Conservation (phyloP, 2,329 filamentous ascomycete species). For the Botryotinia convoluta region DNA sequence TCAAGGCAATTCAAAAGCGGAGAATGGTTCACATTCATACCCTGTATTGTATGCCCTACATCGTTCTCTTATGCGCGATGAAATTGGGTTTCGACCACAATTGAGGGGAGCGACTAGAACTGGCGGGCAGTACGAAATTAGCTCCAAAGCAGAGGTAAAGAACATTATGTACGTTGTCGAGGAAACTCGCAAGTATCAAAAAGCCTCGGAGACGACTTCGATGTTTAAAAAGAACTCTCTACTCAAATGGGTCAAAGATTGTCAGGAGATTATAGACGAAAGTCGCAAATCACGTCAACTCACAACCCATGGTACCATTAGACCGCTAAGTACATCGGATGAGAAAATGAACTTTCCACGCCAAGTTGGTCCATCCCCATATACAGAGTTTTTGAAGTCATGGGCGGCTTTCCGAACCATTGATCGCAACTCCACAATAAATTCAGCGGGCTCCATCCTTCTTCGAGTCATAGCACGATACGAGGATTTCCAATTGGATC, state of each 20-base stretch:
- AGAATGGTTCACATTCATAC: conserved; percentile 43
- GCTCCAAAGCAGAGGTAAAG: conserved; percentile 52
- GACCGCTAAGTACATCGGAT: conserved; percentile 36
- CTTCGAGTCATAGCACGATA: conserved; percentile 63
- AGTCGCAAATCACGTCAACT: conserved; percentile 50
- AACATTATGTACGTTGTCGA: conserved; percentile 49
- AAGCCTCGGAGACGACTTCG: neutral
- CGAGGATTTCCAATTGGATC: conserved; percentile 45
- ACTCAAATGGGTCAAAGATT: conserved; percentile 49
- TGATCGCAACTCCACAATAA: conserved; percentile 49
- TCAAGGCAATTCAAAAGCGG: conserved; percentile 24
- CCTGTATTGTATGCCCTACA: conserved; percentile 68
- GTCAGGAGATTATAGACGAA: conserved; percentile 49
- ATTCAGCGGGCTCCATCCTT: conserved; percentile 62
- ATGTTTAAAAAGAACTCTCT: neutral
- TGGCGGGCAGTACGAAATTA: conserved; percentile 62
- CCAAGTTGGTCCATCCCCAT: conserved; percentile 2
- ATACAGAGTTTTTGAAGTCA: conserved; percentile 58
- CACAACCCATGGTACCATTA: conserved; percentile 51
- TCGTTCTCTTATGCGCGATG: conserved; percentile 57
- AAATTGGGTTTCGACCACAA: conserved; percentile 59
- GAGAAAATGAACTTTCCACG: neutral
- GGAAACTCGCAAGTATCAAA: conserved; percentile 41
- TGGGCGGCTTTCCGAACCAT: conserved; percentile 62
- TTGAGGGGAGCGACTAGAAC: conserved; percentile 46